Percentiles rank a stretch among this genome's conserved stretches.
Evolutionary conservation across 2,329 filamentous ascomycete genomes (phyloP).

Genomic region (Thielaviopsis musarum): DNA sequence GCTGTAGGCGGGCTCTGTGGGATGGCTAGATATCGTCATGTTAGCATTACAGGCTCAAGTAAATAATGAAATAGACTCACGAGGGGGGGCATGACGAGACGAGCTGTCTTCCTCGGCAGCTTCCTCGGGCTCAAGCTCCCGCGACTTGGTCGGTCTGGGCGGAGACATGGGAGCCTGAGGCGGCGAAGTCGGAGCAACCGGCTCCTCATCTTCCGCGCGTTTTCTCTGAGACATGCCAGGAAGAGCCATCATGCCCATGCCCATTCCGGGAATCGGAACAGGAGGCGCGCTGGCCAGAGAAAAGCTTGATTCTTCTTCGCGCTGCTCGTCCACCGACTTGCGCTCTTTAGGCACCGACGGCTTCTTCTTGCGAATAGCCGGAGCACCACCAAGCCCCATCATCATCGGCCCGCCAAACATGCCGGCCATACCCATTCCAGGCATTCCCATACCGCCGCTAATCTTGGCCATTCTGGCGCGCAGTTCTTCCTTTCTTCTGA

Average conservation of each 20-base stretch:
- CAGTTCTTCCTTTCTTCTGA: constrained; percentile 69
- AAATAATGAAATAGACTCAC: not conserved
- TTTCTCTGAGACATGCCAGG: constrained; percentile 45
- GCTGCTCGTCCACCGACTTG: constrained; percentile 26
- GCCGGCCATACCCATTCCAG: constrained; percentile 87
- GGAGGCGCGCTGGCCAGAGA: constrained; percentile 30
- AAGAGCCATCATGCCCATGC: constrained; percentile 33
- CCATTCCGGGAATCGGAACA: constrained; percentile 36
- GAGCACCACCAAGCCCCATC: constrained; percentile 39
- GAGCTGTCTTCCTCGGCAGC: constrained; percentile 15
- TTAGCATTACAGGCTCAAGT: not conserved
- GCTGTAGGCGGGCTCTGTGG: constrained; percentile 36
- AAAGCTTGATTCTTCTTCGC: constrained; percentile 29
- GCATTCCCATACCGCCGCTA: constrained; percentile 94
- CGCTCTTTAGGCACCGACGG: constrained; percentile 19
- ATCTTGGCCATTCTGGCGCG: constrained; percentile 96
- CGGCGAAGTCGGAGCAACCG: constrained; percentile 26
- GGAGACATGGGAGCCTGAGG: constrained; percentile 3
- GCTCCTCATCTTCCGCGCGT: constrained; percentile 2
- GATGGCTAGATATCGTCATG: constrained; percentile 20
- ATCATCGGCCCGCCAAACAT: constrained; percentile 70
- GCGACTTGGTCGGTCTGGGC: not conserved
- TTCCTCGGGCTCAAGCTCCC: not conserved
- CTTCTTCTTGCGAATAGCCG: constrained; percentile 41
- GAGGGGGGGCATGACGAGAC: constrained; percentile 1